Conservation (phyloP, 257 asterid species). For the Buddleja alternifolia region DNA sequence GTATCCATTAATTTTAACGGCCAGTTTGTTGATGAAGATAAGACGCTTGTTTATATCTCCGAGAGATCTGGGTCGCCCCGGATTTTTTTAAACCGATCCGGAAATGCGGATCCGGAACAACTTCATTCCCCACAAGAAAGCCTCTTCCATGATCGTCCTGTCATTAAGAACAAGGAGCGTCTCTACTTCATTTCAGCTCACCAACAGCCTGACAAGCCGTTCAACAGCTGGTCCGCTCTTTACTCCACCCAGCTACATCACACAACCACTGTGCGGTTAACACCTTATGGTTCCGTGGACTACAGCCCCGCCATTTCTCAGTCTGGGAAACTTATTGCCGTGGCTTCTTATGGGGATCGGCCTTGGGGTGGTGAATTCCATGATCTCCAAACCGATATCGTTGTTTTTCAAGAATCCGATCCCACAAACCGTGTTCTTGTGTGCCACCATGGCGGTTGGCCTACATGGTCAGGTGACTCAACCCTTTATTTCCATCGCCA, state of each 20-base stretch:
- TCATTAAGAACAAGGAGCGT: slow-evolving; percentile 39
- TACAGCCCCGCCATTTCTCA: slow-evolving; percentile 71
- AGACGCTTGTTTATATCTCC: slow-evolving; percentile 54
- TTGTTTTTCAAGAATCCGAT: slow-evolving; percentile 54
- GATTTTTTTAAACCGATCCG: slow-evolving; percentile 45
- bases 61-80: slow-evolving; percentile 69
- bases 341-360: slow-evolving; percentile 65
- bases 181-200: slow-evolving; percentile 73
- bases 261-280: slow-evolving; percentile 39
- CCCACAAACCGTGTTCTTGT: slow-evolving; percentile 45
- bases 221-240: slow-evolving; percentile 70
- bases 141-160: slow-evolving; percentile 76
- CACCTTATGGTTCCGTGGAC: slow-evolving; percentile 64
- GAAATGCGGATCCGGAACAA: slow-evolving; percentile 27
- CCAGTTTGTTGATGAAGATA: slow-evolving; percentile 53
- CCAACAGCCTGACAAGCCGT: slow-evolving; percentile 47
- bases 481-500: slow-evolving; percentile 69
- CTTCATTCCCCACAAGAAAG: slow-evolving; percentile 45
- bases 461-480: slow-evolving; percentile 69
- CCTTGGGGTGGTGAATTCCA: slow-evolving; percentile 72
- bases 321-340: slow-evolving; percentile 69
- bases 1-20: slow-evolving; percentile 67
- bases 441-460: slow-evolving; percentile 81
- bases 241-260: slow-evolving; percentile 40
- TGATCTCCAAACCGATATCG: slow-evolving; percentile 63